phyloP scores from a whole-genome alignment of 306 rosid species.

The Gleditsia sinensis region DNA sequence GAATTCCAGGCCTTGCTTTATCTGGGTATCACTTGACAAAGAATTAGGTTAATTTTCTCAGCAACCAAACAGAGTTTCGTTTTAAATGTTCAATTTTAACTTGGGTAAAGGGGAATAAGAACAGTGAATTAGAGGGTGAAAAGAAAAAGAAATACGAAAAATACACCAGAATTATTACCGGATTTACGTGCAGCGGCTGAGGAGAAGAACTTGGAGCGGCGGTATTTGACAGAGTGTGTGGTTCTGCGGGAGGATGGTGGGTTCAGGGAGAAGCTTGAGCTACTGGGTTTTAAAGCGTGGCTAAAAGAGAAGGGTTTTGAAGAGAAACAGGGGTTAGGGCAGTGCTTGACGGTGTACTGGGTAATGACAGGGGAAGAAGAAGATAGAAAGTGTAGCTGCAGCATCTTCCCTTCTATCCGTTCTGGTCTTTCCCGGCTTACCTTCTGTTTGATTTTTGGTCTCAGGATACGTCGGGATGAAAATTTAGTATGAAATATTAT shows the following conservation, averaged over 20 bases:
- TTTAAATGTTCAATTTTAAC: background rate
- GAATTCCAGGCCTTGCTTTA: background rate
- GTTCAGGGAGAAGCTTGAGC: conserved; percentile 30
- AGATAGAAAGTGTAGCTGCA: conserved; percentile 48
- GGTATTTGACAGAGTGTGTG: conserved; percentile 52
- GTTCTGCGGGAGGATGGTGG: background rate
- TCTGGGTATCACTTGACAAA: background rate
- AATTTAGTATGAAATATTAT: too few relatives aligned
- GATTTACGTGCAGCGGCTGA: conserved; percentile 39
- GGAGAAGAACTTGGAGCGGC: conserved; percentile 58
- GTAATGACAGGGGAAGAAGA: conserved; percentile 27
- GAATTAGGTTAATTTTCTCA: background rate
- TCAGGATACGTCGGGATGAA: too few relatives aligned
- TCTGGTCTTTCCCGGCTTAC: background rate
- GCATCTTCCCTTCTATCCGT: background rate
- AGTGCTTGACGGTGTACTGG: conserved; percentile 33
- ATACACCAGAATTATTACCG: conserved; percentile 48
- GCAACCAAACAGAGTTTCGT: too few relatives aligned
- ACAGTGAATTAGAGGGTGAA: background rate
- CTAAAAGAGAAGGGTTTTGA: conserved; percentile 24
- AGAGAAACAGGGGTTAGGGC: conserved; percentile 26
- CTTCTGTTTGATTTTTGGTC: background rate
- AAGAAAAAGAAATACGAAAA: background rate
- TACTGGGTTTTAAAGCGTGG: conserved; percentile 31
- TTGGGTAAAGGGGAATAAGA: background rate